phyloP scores from a whole-genome alignment of 169 alveolate species.

The Babesia bigemina region DNA sequence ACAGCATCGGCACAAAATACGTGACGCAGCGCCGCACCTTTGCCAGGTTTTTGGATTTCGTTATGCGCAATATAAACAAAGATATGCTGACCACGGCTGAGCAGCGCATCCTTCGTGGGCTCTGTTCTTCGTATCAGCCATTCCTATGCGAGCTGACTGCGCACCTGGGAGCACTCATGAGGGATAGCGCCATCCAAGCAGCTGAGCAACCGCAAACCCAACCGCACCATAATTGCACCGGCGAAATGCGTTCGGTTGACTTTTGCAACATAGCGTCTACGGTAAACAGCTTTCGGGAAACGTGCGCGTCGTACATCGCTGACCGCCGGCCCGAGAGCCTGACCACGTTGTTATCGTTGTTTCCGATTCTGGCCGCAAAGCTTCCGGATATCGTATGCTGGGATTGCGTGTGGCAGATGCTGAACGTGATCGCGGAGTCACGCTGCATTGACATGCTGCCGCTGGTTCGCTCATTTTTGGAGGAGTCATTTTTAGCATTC shows the following conservation, averaged over 20 bases:
- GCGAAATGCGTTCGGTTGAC: not conserved
- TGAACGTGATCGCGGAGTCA: not conserved
- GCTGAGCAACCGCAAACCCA: not conserved
- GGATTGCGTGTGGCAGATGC: constrained; percentile 28
- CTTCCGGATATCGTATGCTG: constrained; percentile 16
- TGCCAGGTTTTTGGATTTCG: constrained; percentile 19
- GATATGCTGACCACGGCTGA: not conserved
- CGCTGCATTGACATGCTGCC: constrained; percentile 26
- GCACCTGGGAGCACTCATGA: not conserved
- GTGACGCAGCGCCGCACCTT: constrained; percentile 12
- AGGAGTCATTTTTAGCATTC: constrained; percentile 26
- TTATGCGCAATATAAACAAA: not conserved
- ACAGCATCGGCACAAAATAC: constrained; percentile 12
- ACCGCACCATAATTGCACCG: not conserved
- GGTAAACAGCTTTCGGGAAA: not conserved
- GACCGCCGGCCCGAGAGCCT: not conserved
- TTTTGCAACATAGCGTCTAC: not conserved
- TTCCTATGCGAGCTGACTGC: not conserved
- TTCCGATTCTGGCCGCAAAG: not conserved
- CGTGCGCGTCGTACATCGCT: not conserved
- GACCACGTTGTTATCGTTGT: not conserved
- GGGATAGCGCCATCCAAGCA: not conserved
- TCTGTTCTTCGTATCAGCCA: not conserved
- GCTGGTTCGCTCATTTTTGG: constrained; percentile 36
- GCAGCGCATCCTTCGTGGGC: not conserved